phyloP scores from a whole-genome alignment of 768 basidiomycete genomes.

The Lanmaoa pseudosensibilis region DNA sequence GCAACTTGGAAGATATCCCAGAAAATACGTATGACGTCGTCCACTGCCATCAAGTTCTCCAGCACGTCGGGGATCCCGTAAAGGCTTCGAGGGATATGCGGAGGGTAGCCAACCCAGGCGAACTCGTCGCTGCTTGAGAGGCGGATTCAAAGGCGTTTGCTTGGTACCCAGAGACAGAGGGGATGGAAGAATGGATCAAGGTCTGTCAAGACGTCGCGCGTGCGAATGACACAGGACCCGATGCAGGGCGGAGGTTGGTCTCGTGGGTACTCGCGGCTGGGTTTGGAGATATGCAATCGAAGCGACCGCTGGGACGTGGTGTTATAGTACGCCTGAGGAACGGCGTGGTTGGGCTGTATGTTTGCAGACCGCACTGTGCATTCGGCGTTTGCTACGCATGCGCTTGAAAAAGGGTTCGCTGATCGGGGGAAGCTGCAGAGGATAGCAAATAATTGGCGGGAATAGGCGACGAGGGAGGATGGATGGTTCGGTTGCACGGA shows the following conservation, averaged over 20 bases:
- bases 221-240: slow-evolving; percentile 39
- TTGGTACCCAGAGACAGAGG: slow-evolving; percentile 32
- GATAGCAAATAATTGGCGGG: slow-evolving; percentile 25
- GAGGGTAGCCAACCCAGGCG: slow-evolving; percentile 46
- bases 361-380: slow-evolving; percentile 40
- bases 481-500: slow-evolving; percentile 38
- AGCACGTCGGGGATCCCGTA: slow-evolving; percentile 46
- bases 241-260: slow-evolving; percentile 39
- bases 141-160: slow-evolving; percentile 35
- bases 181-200: slow-evolving; percentile 29
- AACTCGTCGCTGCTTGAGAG: slow-evolving; percentile 47
- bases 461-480: slow-evolving; percentile 34
- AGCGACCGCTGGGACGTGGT: slow-evolving; percentile 36
- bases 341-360: slow-evolving; percentile 39
- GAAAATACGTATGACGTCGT: slow-evolving; percentile 46
- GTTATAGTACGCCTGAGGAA: slow-evolving; percentile 38
- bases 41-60: slow-evolving; percentile 50
- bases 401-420: slow-evolving; percentile 28
- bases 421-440: slow-evolving; percentile 24
- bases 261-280: slow-evolving; percentile 42
- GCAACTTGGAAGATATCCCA: slow-evolving; percentile 39
- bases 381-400: slow-evolving; percentile 35
- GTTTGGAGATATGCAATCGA: slow-evolving; percentile 30
- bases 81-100: slow-evolving; percentile 46
- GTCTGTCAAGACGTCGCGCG: slow-evolving; percentile 23